Base-by-base conservation (phyloP, 2,329 filamentous ascomycete genomes). In the Amauroascus verrucosus region DNA sequence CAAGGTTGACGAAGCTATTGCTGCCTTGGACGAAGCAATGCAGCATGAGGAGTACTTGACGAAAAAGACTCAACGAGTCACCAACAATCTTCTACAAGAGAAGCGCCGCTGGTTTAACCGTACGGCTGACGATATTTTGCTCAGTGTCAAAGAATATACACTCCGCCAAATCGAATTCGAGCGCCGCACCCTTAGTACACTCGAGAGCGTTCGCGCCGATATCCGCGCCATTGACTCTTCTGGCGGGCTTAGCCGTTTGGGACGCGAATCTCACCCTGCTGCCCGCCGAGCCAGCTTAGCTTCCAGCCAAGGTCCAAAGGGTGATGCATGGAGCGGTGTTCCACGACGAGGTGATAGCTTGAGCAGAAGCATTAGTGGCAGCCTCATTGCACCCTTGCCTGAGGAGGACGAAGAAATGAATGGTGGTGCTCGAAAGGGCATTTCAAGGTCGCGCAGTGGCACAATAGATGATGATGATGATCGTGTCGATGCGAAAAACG, bases 1-100 rank as follows among this genome's bases (percentile, higher is more conserved):
- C 66, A 98, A 97, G 73, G 93, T 97, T 26, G 93, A 98, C 67
- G 93, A 98, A 70, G 93, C 93, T n/a, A 94, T 98, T 63, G 79
- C 83, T 16, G 81, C 88, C 3, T 78, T 97, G 3, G 89, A 95
- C 58, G 93, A 97, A 65, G 93, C 93, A 3, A 80, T 85, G 53
- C 83, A 80, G 58, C 82, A 86, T 60, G 93, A 98, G 71, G 75
- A 82, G 13, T 86, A 89, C 63, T 80, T 98, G 22, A 80, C 82
- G 56, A 82, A 86, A 62, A 96, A 95, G 73, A 94, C 89, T 0
- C 83, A 88, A 57, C 82, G 88, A 46, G 91, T 98, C 8, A 97
- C 93, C 0, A 77, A 84, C 45, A 96, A 95, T 67, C 79, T 98
- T 1, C 78, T 96, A 1, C 80, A 85, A 54, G 93, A 98, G 70